Conservation (phyloP, 208 protist species). For the Tritrichomonas musculus region DNA sequence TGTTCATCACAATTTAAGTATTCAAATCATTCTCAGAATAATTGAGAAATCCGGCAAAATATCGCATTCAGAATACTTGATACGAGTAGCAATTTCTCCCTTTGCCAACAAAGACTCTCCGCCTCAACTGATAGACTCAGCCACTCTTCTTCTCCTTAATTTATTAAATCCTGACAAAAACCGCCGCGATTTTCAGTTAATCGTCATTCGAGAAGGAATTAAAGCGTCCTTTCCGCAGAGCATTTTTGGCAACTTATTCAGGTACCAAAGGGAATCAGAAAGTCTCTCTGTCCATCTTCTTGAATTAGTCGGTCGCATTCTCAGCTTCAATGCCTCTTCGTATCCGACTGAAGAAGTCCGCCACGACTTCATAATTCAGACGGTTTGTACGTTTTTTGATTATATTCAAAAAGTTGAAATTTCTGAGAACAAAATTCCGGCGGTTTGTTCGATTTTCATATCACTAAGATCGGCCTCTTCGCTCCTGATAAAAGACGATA, state of each 20-base stretch:
- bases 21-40: not conserved
- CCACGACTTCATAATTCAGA: not conserved
- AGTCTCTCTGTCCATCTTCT: not conserved
- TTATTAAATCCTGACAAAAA: not conserved
- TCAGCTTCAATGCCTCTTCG: not conserved
- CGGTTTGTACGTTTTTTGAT: not conserved
- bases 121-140: not conserved
- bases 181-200: not conserved
- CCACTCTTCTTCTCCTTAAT: not conserved
- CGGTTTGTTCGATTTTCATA: not conserved
- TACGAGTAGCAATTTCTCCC: not conserved
- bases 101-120: not conserved
- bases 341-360: not conserved
- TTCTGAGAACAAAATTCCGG: not conserved
- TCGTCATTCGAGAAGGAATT: not conserved
- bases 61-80: not conserved
- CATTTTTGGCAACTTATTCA: not conserved
- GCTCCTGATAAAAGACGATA: no score
- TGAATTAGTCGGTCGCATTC: not conserved
- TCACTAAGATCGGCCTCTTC: no score
- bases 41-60: not conserved
- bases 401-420: not conserved
- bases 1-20: not conserved
- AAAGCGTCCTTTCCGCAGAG: not conserved
- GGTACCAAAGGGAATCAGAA: no score